phyloP scores from a whole-genome alignment of 106 monocot genomes.

The Platanthera zijinensis region DNA sequence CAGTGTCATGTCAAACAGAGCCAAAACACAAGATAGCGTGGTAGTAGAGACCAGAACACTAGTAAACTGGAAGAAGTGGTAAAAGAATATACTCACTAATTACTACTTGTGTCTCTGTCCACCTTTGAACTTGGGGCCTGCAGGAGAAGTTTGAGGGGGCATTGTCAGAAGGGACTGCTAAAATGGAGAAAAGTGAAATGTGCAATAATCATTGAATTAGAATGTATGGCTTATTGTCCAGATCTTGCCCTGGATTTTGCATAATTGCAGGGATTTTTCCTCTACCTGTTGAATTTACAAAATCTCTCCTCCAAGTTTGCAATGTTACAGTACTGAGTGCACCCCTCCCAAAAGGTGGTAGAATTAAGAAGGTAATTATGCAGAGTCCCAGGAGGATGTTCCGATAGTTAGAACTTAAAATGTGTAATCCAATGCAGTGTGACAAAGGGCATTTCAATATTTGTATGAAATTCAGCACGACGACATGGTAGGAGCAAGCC shows the following conservation, averaged over 20 bases:
- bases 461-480: background rate
- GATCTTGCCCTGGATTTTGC: too few species aligned
- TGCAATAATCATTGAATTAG: background rate
- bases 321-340: too few species aligned
- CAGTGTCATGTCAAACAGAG: too few species aligned
- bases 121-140: background rate
- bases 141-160: slow-evolving; percentile 1
- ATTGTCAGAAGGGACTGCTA: background rate
- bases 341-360: too few species aligned
- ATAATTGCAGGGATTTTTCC: too few species aligned
- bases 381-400: too few species aligned
- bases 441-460: background rate
- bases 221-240: background rate
- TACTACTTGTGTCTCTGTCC: slow-evolving; percentile 3
- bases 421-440: background rate
- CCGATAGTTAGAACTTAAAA: too few species aligned
- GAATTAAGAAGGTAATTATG: too few species aligned
- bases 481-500: background rate
- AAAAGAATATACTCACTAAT: background rate
- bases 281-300: too few species aligned
- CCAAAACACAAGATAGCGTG: background rate
- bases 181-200: background rate
- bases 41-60: background rate
- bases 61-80: background rate
- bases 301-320: too few species aligned